Evolutionary conservation across 306 rosid genomes (phyloP).

Genomic region (Lathyrus tuberosus): DNA sequence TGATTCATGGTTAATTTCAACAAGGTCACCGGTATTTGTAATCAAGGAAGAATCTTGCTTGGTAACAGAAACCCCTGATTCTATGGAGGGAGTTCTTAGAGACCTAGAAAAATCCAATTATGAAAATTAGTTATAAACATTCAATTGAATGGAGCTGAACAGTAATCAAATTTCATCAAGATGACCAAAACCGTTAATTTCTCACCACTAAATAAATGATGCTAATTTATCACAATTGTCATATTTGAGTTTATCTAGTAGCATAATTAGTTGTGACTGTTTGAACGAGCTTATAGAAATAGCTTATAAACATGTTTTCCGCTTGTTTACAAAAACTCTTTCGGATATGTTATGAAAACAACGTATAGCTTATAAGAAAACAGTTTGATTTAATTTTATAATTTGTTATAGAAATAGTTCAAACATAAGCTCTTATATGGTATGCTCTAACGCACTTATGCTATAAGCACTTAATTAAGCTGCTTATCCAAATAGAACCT

Average conservation of each 20-base stretch:
- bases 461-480: not conserved
- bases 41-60: constrained; percentile 48
- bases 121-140: constrained; percentile 37
- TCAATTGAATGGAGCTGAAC: constrained; percentile 24
- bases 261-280: not conserved
- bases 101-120: constrained; percentile 57
- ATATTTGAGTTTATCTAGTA: not conserved
- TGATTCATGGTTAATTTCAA: constrained; percentile 53
- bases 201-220: not conserved
- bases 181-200: not conserved
- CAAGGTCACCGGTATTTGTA: constrained; percentile 46
- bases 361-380: not conserved
- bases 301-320: not conserved
- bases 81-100: constrained; percentile 51
- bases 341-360: not conserved
- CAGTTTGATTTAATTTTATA: not conserved
- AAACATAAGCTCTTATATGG: not conserved
- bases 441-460: not conserved
- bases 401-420: not conserved
- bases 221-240: not conserved
- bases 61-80: constrained; percentile 50
- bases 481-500: not conserved
- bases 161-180: not conserved
- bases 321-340: not conserved
- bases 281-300: not conserved